Conservation (phyloP, 139 green algal species). For the Astrephomene gubernaculifera region DNA sequence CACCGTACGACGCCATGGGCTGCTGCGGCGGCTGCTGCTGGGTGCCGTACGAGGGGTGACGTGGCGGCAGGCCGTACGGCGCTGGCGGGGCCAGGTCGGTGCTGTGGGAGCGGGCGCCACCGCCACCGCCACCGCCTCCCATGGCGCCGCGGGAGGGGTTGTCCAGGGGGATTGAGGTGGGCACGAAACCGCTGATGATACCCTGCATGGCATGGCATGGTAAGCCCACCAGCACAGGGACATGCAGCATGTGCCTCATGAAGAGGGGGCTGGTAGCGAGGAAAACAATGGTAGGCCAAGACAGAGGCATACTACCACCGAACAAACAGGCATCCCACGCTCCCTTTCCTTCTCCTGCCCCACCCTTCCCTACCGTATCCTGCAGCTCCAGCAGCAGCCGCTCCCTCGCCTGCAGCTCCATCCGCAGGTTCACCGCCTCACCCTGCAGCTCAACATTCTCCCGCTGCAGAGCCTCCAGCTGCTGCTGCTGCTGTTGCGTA, state of each 20-base stretch:
- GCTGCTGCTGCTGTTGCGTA: not conserved
- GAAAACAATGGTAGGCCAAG: no score
- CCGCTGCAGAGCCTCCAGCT: constrained; percentile 13
- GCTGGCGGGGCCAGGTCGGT: not conserved
- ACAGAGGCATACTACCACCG: no score
- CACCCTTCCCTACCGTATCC: constrained; percentile 4
- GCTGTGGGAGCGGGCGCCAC: not conserved
- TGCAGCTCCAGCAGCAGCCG: constrained; percentile 45
- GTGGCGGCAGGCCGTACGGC: not conserved
- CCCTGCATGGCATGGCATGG: no score
- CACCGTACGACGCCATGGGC: constrained; percentile 18
- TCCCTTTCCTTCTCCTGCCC: no score
- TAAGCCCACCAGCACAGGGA: no score
- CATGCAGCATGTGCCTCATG: no score
- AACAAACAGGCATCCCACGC: no score
- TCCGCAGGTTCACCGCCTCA: constrained; percentile 7
- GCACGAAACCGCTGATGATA: constrained; percentile 45
- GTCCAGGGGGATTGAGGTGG: constrained; percentile 19
- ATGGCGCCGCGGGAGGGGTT: not conserved
- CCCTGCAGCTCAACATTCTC: constrained; percentile 20
- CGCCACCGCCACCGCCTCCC: not conserved
- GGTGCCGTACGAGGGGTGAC: constrained; percentile 8
- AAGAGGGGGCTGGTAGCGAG: no score
- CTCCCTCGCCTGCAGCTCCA: constrained; percentile 43
- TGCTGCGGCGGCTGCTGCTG: no score